These are phyloP conservation scores for Boletus rubropictus DNA, from an alignment of 768 basidiomycete genomes.

Conservation along the genomic window DNA sequence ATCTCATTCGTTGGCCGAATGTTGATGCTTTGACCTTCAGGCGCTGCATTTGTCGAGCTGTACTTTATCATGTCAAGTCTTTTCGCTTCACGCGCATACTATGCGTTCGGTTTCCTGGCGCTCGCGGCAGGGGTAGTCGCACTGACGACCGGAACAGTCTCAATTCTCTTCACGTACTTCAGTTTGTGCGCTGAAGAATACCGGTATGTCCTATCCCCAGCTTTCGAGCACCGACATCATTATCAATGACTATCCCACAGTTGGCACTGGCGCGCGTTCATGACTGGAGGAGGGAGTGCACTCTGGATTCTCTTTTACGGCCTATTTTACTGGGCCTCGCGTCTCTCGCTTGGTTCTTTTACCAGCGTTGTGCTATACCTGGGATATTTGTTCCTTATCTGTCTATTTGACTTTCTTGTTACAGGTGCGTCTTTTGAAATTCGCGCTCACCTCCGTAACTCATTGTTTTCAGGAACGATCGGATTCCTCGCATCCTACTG, in stretches of 20 bases:
- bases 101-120: conserved; percentile 93
- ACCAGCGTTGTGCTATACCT: conserved; percentile 81
- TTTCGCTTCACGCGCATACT: conserved; percentile 89
- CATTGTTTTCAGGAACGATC: conserved; percentile 61
- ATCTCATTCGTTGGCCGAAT: conserved; percentile 3
- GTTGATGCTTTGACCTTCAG: conserved; percentile 32
- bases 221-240: background rate
- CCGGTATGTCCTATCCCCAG: conserved; percentile 42
- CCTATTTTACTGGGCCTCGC: conserved; percentile 80
- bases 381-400: conserved; percentile 82
- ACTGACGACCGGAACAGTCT: conserved; percentile 85
- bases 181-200: conserved; percentile 93
- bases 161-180: conserved; percentile 88
- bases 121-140: conserved; percentile 78
- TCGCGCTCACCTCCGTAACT: background rate
- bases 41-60: conserved; percentile 91
- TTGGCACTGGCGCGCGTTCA: conserved; percentile 96
- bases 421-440: conserved; percentile 48
- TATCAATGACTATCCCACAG: conserved; percentile 33
- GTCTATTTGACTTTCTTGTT: conserved; percentile 79
- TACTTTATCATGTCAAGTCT: conserved; percentile 89
- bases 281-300: conserved; percentile 87
- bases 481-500: conserved; percentile 90
- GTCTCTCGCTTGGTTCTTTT: conserved; percentile 79
- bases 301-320: conserved; percentile 91